Base-by-base conservation (phyloP, 306 rosid species). In the Quillaja saponaria region DNA sequence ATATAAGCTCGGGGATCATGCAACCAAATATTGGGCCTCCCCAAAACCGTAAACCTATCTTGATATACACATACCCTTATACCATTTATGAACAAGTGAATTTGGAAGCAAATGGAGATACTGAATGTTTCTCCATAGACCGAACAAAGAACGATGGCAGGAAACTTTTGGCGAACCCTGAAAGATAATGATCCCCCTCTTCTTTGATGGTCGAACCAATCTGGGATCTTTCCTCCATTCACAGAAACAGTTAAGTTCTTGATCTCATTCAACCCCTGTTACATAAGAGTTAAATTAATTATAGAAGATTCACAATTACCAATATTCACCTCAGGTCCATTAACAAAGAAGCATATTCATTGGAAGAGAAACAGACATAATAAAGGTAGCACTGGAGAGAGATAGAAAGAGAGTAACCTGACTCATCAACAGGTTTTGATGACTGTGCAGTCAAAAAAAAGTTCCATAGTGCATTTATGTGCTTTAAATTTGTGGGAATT, bases 141-240 rank as follows among this genome's bases (percentile, higher is more conserved):
- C 34, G 34, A 7, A 33, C 61, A 34, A 0, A 50, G 35, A 42
- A n/a, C 47, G 31, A 58, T 9, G 5, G 20, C 4, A 19, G 64
- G 78, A 45, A 73, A 59, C 31, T 42, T 59, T 28, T 38, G 16
- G 6, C 52, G 47, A 60, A 73, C 51, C 63, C 58, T 21, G 57
- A 73, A 73, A 14, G 72, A 33, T 31, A 49, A 6, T 15, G 63
- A 50, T 8, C 3, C 13, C 18, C 33, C 65, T 3, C 1, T 20
- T 37, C 5, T 11, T 10, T 12, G 25, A 2, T 40, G 17, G 10
- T 67, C 7, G 0, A 74, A 53, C 70, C 65, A 74, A 3, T 53
- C 16, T 15, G 69, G 78, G 16, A 54, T 18, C 9, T 25, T 34
- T 34, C 3, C 2, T 13, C 38, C 48, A 0, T 35, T 37, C 0